Evolutionary conservation across 805 yeast genomes (phyloP), one percentile per base, ranked within the genome.

Genomic region (Clavispora carvajalis): DNA sequence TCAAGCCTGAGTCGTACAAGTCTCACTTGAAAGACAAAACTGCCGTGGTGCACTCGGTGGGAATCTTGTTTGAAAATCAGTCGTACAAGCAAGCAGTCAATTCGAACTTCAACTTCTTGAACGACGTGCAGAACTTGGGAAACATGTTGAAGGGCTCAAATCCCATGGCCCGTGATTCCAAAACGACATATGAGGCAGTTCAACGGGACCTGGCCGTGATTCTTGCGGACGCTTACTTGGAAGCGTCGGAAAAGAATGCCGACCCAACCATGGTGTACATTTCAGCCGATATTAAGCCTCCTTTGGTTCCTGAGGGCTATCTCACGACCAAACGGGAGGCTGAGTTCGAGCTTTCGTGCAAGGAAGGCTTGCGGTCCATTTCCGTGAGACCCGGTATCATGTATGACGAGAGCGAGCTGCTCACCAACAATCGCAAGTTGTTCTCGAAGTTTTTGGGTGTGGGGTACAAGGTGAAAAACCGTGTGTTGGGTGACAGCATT

Each of bases 1-100:
- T 87, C 55, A 62, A 80, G 17, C 84, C 89, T 0, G 59, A 69
- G 1, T 67, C 84, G 0, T 86, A 86, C 54, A 49, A 54, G 15
- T 58, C 66, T 3, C 59, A 70, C 22, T 54, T 88, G 17, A 44
- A 53, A 25, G 71, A 71, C 26, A 75, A 80, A 1, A 67, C 73
- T 36, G 79, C 84, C 1, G 91, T 89, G 2, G 91, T 90, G 11
- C 96, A 89, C 57, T 75, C 93, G 0, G 68, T 89, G 39, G 98
- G 98, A 0, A 72, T 85, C 3, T 59, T 89, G 6, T 63, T 87
- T 29, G 93, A 85, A 46, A 77, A 84, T 51, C 73, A 69, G 42
- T 67, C 73, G 25, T 90, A 90, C 61, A 90, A 90, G 59, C 61
- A 69, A 33, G 55, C 73, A 29, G 68, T 69, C 46, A 69, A 69